A percentile compares a stretch with the other conserved stretches of the same genome.
phyloP scores from a whole-genome alignment of 2,329 filamentous ascomycete genomes.

The Amauroascus verrucosus region DNA sequence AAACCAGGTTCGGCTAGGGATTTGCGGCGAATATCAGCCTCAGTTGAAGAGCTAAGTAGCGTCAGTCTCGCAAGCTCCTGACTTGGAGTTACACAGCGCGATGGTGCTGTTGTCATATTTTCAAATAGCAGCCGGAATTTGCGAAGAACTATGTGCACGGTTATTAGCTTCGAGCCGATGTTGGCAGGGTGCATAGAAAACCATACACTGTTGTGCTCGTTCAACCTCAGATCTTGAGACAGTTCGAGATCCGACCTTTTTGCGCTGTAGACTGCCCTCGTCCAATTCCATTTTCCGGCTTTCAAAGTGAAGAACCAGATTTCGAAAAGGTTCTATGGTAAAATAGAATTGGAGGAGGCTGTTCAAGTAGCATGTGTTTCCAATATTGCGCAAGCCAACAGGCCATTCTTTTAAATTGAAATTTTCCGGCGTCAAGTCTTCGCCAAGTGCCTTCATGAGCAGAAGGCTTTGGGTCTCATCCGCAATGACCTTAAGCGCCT shows the following conservation, averaged over 20 bases:
- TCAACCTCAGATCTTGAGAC: conserved; percentile 50
- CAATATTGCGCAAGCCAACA: conserved; percentile 82
- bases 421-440: conserved; percentile 23
- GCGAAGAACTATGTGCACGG: conserved; percentile 54
- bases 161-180: not conserved
- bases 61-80: conserved; percentile 72
- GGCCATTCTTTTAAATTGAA: conserved; percentile 50
- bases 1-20: conserved; percentile 32
- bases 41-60: conserved; percentile 51
- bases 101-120: conserved; percentile 55
- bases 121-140: conserved; percentile 62
- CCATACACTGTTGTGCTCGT: conserved; percentile 61
- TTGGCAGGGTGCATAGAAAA: not conserved
- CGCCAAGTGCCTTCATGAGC: conserved; percentile 28
- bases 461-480: conserved; percentile 33
- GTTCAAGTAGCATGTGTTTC: conserved; percentile 97
- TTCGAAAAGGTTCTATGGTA: conserved; percentile 68
- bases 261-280: conserved; percentile 52
- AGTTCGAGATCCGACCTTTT: conserved; percentile 65
- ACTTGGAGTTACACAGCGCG: conserved; percentile 56
- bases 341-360: conserved; percentile 93
- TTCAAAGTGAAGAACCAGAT: conserved; percentile 69
- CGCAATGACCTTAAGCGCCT: conserved; percentile 41
- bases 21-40: conserved; percentile 42
- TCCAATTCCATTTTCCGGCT: conserved; percentile 57